phyloP scores from a whole-genome alignment of 495 filamentous ascomycete species.

The Cenococcum geophilum region DNA sequence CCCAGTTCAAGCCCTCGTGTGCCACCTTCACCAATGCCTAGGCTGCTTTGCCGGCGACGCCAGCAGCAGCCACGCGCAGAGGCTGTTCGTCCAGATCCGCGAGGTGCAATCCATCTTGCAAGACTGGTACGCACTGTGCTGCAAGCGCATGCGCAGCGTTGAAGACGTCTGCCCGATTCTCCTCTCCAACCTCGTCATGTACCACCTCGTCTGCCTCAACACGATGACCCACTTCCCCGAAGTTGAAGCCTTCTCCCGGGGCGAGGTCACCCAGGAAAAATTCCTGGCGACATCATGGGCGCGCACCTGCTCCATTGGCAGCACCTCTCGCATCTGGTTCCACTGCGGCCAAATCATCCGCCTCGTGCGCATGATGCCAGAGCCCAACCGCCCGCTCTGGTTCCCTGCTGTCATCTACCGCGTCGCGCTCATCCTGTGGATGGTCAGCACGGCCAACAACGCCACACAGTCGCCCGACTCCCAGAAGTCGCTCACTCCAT shows the following conservation, averaged over 20 bases:
- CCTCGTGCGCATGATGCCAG: conserved; percentile 25
- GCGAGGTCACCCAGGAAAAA: conserved; percentile 14
- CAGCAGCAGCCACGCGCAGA: conserved; percentile 34
- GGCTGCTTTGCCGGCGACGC: conserved; percentile 42
- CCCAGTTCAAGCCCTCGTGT: conserved; percentile 47
- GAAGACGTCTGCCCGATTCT: conserved; percentile 9
- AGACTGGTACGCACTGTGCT: conserved; percentile 20
- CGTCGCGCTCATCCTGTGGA: conserved; percentile 48
- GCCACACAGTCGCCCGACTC: conserved; percentile 15
- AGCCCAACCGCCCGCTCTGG: conserved; percentile 46
- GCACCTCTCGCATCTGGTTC: conserved; percentile 13
- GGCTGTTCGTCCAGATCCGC: conserved; percentile 42
- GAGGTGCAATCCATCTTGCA: conserved; percentile 13
- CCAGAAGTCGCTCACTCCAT: conserved; percentile 4
- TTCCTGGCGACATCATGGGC: conserved; percentile 15
- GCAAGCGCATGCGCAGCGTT: conserved; percentile 7
- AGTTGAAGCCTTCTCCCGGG: conserved; percentile 17
- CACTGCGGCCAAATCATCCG: conserved; percentile 24
- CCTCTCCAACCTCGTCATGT: conserved; percentile 21
- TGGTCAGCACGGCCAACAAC: conserved; percentile 37
- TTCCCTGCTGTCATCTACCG: conserved; percentile 51
- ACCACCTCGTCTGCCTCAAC: conserved; percentile 25
- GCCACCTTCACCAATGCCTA: conserved; percentile 46
- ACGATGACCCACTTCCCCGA: conserved; percentile 20
- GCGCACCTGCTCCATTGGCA: conserved; percentile 8